These are phyloP conservation scores for Emmonsiellopsis sp. DNA, from an alignment of 2,329 filamentous ascomycete genomes.

Conservation along the genomic window DNA sequence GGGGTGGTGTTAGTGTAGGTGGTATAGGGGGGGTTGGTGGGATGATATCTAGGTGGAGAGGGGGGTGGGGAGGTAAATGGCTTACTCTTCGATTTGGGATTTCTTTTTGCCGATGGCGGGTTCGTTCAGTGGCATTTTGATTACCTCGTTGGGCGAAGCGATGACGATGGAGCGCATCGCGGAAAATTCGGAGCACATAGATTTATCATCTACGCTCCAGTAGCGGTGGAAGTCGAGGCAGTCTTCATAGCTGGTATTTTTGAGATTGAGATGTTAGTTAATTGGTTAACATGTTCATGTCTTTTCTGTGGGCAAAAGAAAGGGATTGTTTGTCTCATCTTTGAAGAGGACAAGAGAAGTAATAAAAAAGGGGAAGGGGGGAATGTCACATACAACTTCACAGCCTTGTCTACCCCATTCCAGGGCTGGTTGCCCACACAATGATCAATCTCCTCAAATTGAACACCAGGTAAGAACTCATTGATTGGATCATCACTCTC, in stretches of 20 bases:
- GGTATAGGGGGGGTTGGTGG: background rate
- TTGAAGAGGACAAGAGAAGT: background rate
- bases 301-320: background rate
- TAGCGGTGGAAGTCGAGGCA: constrained; percentile 86
- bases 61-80: background rate
- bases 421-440: constrained; percentile 93
- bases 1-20: background rate
- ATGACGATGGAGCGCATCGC: constrained; percentile 81
- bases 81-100: constrained; percentile 80
- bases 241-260: constrained; percentile 58
- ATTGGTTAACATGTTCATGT: background rate
- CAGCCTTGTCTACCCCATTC: constrained; percentile 61
- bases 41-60: no score
- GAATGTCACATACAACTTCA: constrained; percentile 38
- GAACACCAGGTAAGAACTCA: constrained; percentile 50
- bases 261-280: background rate
- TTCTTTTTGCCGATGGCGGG: constrained; percentile 76
- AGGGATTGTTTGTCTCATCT: background rate
- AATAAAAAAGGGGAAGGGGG: constrained; percentile 14
- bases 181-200: constrained; percentile 83
- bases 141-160: constrained; percentile 67
- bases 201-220: constrained; percentile 85
- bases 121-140: constrained; percentile 98
- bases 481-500: constrained; percentile 35
- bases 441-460: constrained; percentile 73